Evolutionary conservation across 2,329 filamentous ascomycete genomes (phyloP).

Genomic region (Periconia sp.): DNA sequence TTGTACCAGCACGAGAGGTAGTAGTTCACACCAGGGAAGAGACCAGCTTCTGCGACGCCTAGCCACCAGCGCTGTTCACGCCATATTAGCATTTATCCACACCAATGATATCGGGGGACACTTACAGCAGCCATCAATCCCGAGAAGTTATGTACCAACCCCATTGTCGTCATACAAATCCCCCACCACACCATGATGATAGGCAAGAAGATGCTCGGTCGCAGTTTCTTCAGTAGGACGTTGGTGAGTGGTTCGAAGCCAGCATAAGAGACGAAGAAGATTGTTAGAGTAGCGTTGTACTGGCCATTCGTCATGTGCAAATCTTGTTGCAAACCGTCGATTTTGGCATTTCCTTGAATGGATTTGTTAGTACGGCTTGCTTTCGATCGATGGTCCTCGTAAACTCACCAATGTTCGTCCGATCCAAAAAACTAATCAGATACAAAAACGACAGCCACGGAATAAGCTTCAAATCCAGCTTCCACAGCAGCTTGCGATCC

Average conservation of each 20-base stretch:
- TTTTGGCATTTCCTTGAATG: constrained; percentile 63
- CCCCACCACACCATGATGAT: constrained; percentile 76
- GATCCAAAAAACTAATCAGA: constrained; percentile 71
- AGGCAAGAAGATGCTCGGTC: constrained; percentile 80
- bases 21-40: constrained; percentile 72
- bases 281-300: constrained; percentile 78
- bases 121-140: constrained; percentile 66
- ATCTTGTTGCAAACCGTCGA: constrained; percentile 63
- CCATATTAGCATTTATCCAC: neutral
- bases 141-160: constrained; percentile 67
- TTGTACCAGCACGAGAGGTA: constrained; percentile 87
- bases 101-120: neutral
- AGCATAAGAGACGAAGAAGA: constrained; percentile 88
- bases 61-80: constrained; percentile 62
- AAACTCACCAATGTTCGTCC: constrained; percentile 73
- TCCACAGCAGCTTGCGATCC: constrained; percentile 68
- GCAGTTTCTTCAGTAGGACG: constrained; percentile 75
- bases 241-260: constrained; percentile 81
- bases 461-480: constrained; percentile 66
- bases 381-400: too few species aligned
- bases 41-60: constrained; percentile 74
- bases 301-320: constrained; percentile 67
- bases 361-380: too few species aligned
- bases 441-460: constrained; percentile 75
- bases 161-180: constrained; percentile 70